A percentile compares a stretch with the other conserved stretches of the same genome.
These are phyloP conservation scores for Ogataea saltuana DNA, from an alignment of 805 yeast species.

Conservation along the genomic window DNA sequence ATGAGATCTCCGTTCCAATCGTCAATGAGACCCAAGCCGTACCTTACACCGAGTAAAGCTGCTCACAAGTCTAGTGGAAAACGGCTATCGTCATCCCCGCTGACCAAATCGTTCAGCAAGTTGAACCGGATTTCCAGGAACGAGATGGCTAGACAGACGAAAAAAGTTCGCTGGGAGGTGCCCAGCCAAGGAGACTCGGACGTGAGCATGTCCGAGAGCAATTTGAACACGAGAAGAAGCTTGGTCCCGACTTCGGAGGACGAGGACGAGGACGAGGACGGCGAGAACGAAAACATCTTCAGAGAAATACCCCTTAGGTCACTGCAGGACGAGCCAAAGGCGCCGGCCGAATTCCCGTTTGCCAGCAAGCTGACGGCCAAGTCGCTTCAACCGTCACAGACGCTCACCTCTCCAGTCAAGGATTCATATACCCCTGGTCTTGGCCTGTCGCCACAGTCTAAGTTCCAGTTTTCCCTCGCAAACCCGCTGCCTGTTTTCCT, in stretches of 20 bases:
- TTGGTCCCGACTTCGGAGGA: neutral
- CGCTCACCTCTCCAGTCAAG: slow-evolving; percentile 7
- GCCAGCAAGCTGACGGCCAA: slow-evolving; percentile 16
- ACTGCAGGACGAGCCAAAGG: too few relatives aligned
- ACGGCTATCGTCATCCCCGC: slow-evolving; percentile 30
- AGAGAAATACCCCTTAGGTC: too few relatives aligned
- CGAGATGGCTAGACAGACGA: slow-evolving; percentile 29
- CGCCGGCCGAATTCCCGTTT: neutral
- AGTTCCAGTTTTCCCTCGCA: slow-evolving; percentile 15
- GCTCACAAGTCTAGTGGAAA: slow-evolving; percentile 7
- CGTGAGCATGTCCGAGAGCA: slow-evolving; percentile 21
- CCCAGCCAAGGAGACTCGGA: slow-evolving; percentile 30
- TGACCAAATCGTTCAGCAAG: slow-evolving; percentile 22
- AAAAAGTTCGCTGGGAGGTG: slow-evolving; percentile 50
- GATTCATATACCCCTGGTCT: slow-evolving; percentile 15
- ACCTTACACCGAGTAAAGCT: neutral
- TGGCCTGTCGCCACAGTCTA: slow-evolving; percentile 13
- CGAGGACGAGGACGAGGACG: neutral
- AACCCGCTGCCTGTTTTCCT: slow-evolving; percentile 7
- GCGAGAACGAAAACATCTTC: neutral
- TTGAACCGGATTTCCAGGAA: slow-evolving; percentile 15
- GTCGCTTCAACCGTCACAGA: slow-evolving; percentile 14
- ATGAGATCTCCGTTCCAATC: slow-evolving; percentile 1
- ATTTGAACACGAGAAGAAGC: slow-evolving; percentile 3
- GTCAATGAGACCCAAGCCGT: neutral